Conservation (phyloP, 129 eudicot species). For the Helichrysum umbraculigerum region DNA sequence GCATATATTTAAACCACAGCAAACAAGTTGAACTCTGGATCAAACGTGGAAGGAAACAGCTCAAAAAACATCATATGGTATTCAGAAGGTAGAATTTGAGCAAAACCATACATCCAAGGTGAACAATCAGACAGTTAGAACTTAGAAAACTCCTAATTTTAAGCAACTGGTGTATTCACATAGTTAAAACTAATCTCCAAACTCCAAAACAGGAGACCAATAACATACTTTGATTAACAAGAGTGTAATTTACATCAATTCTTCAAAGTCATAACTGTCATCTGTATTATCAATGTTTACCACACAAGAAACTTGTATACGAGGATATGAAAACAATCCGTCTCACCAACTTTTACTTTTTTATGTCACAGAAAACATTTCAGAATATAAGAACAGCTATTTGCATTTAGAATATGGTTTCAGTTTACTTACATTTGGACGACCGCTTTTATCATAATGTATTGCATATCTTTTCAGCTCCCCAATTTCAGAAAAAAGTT, state of each 20-base stretch:
- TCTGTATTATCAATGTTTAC: neutral
- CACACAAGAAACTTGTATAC: neutral
- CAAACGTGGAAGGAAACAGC: neutral
- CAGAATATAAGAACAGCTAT: neutral
- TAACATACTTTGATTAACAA: no score
- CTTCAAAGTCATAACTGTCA: neutral
- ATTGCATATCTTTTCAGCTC: constrained; percentile 91
- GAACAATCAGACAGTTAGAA: neutral
- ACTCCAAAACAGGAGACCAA: neutral
- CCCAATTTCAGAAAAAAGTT: constrained; percentile 86
- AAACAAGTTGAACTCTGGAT: neutral
- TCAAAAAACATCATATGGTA: neutral
- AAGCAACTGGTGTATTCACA: neutral
- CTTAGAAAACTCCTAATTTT: neutral
- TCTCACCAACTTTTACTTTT: neutral
- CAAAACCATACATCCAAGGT: no score
- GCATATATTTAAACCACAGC: neutral
- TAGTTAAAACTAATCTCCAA: neutral
- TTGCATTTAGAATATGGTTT: neutral
- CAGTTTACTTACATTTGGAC: constrained; percentile 72
- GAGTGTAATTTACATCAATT: no score
- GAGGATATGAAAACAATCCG: neutral
- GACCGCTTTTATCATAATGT: constrained; percentile 82
- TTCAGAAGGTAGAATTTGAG: no score
- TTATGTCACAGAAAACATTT: no score